Conservation (phyloP, 768 basidiomycete genomes). For the Gloeopeniophorella convolvens region DNA sequence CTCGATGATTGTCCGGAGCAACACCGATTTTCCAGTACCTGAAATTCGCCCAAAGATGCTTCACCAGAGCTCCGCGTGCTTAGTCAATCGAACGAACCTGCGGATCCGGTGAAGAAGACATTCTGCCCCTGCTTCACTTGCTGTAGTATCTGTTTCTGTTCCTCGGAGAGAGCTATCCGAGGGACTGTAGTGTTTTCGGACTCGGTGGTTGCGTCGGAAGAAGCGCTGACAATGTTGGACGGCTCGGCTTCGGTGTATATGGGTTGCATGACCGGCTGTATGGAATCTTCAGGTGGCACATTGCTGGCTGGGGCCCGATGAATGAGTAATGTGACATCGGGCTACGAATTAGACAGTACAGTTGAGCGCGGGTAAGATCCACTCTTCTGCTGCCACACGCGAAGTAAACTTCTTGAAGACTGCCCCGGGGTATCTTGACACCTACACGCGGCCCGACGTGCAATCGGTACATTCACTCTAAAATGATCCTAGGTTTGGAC, state of each 20-base stretch:
- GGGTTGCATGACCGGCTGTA: not conserved
- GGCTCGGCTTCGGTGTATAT: not conserved
- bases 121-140: constrained; percentile 53
- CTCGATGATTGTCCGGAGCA: constrained; percentile 68
- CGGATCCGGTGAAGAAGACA: constrained; percentile 85
- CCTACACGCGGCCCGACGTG: too few relatives aligned
- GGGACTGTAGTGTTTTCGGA: not conserved
- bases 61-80: not conserved
- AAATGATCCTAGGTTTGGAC: too few relatives aligned
- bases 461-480: too few relatives aligned
- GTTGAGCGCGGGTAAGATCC: constrained; percentile 31
- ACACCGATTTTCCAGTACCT: constrained; percentile 82
- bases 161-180: constrained; percentile 39
- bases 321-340: not conserved
- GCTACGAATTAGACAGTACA: not conserved
- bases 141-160: constrained; percentile 44
- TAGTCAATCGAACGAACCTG: constrained; percentile 40
- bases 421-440: constrained; percentile 46
- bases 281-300: not conserved
- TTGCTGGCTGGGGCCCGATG: not conserved
- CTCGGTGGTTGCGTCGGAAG: not conserved
- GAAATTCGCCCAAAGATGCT: not conserved
- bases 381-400: constrained; percentile 41
- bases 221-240: not conserved
- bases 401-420: constrained; percentile 48